These are phyloP conservation scores for Gentiana straminea DNA, from an alignment of 257 asterid genomes.

Conservation along the genomic window DNA sequence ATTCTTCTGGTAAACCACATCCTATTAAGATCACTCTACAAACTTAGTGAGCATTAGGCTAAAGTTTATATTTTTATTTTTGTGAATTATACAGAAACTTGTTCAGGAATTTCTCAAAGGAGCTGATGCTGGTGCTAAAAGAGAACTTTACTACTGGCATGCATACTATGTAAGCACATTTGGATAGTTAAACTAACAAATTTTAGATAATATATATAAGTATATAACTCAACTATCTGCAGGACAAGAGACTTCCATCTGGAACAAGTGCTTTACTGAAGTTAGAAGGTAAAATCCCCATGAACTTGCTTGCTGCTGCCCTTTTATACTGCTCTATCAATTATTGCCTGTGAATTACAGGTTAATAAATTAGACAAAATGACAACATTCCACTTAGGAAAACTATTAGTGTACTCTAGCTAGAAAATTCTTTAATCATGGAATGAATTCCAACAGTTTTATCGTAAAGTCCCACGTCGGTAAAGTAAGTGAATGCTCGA, in stretches of 20 bases:
- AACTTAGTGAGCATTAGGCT: neutral
- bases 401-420: neutral
- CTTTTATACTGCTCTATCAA: neutral
- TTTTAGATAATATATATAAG: neutral
- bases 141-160: constrained; percentile 78
- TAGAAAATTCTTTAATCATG: neutral
- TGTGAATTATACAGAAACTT: constrained; percentile 40
- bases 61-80: neutral
- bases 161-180: constrained; percentile 67
- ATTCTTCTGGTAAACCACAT: constrained; percentile 58
- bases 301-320: neutral
- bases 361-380: neutral
- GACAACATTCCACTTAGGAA: neutral
- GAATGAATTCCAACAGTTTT: neutral
- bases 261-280: constrained; percentile 60
- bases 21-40: neutral
- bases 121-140: constrained; percentile 36
- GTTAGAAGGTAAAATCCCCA: constrained; percentile 43
- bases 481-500: too few species aligned
- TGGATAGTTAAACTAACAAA: neutral
- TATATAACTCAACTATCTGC: constrained; percentile 18
- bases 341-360: too few species aligned
- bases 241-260: constrained; percentile 75
- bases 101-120: constrained; percentile 53
- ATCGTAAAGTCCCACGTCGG: too few species aligned